Conservation (phyloP, 1,284 basidiomycete species). For the Mycena sp. region DNA sequence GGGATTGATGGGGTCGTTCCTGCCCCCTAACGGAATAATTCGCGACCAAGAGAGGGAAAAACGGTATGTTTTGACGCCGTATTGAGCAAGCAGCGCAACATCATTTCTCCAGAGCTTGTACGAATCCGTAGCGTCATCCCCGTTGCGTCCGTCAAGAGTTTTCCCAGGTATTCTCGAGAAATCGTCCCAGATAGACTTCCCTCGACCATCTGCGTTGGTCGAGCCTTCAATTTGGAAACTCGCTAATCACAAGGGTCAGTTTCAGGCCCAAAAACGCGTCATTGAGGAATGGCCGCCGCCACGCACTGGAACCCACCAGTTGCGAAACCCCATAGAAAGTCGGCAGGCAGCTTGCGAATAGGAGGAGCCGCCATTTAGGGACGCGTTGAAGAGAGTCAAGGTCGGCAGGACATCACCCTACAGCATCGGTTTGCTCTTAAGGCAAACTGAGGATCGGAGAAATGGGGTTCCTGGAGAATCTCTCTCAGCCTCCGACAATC, state of each 20-base stretch:
- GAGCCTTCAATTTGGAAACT: constrained; percentile 78
- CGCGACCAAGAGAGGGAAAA: constrained; percentile 83
- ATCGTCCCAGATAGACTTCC: constrained; percentile 79
- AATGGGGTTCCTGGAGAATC: constrained; percentile 23
- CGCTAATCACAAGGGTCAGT: constrained; percentile 47
- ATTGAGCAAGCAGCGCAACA: constrained; percentile 66
- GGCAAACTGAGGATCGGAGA: constrained; percentile 11
- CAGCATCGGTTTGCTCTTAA: constrained; percentile 22
- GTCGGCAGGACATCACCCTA: constrained; percentile 10
- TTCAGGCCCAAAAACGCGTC: constrained; percentile 22
- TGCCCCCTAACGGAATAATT: constrained; percentile 74
- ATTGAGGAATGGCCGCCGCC: not conserved
- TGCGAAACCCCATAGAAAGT: constrained; percentile 79
- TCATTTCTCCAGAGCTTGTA: constrained; percentile 76
- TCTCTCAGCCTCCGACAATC: constrained; percentile 12
- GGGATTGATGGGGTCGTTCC: constrained; percentile 75
- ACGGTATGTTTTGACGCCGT: constrained; percentile 68
- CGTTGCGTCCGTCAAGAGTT: constrained; percentile 71
- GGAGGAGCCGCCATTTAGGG: constrained; percentile 42
- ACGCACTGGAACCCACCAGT: constrained; percentile 57
- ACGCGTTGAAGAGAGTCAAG: not conserved
- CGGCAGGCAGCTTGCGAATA: constrained; percentile 51
- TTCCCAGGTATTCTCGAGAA: constrained; percentile 74
- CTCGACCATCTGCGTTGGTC: constrained; percentile 62
- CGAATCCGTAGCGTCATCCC: constrained; percentile 77